Percentiles rank a stretch among this genome's conserved stretches.
These are phyloP conservation scores for Saturnispora mendoncae DNA, from an alignment of 805 yeast genomes.

Conservation along the genomic window DNA sequence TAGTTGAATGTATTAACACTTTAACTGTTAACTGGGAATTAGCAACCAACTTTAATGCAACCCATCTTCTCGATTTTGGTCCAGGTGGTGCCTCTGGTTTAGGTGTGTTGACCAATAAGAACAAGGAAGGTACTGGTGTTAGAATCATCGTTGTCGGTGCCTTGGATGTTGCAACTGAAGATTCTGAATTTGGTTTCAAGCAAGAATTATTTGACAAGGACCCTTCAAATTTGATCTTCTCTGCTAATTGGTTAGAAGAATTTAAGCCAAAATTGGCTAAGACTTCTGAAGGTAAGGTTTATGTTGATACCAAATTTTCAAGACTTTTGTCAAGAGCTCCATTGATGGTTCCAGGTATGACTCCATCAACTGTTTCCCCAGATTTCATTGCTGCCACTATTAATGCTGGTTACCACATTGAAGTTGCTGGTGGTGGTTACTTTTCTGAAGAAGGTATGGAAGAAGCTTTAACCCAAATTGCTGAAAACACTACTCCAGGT, in stretches of 20 bases:
- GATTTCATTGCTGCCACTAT: constrained; percentile 89
- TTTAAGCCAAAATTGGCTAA: constrained; percentile 79
- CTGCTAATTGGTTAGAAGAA: constrained; percentile 85
- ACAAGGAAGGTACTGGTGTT: constrained; percentile 97
- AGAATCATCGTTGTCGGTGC: constrained; percentile 93
- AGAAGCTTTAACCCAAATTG: constrained; percentile 66
- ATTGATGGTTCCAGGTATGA: constrained; percentile 97
- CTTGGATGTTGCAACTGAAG: constrained; percentile 53
- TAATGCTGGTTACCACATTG: constrained; percentile 95
- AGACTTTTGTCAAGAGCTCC: constrained; percentile 92
- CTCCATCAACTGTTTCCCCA: constrained; percentile 94
- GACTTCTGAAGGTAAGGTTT: constrained; percentile 63
- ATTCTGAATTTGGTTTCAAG: constrained; percentile 89
- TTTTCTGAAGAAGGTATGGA: constrained; percentile 66
- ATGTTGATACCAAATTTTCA: constrained; percentile 90
- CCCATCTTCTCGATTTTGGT: constrained; percentile 94
- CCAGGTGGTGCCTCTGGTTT: constrained; percentile 98
- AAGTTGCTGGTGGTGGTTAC: constrained; percentile 99
- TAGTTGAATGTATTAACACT: constrained; percentile 75
- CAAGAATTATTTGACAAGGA: constrained; percentile 83
- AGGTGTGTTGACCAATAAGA: constrained; percentile 92
- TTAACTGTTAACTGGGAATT: constrained; percentile 92
- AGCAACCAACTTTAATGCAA: constrained; percentile 72
- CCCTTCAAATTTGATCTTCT: constrained; percentile 59
- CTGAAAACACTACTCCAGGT: constrained; percentile 66